Evolutionary conservation across 192 early-diverging fungal genomes (phyloP), one percentile per base, ranked within the genome.

Genomic region (Spinellus fusiger): DNA sequence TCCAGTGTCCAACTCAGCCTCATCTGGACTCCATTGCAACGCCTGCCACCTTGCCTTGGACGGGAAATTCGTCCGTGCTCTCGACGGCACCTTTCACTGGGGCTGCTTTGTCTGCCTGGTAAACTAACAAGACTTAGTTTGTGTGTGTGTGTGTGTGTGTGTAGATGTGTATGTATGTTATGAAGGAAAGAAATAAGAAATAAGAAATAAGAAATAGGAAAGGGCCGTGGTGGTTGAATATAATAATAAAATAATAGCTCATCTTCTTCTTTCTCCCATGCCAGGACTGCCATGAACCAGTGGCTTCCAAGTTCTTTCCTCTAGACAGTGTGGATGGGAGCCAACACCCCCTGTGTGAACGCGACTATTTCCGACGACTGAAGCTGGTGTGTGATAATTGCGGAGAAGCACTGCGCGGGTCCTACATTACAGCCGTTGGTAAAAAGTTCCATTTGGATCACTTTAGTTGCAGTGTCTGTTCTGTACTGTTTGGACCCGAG

Each of bases 381-480:
- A 91, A 92, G 59, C 82, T 94, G 55, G 77, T 93, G 38, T 93
- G 92, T 74, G 84, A 84, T 38, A 90, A 86, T 35, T 99, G 97
- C 81, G 91, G 89, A 31, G 85, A 82, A 58, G 94, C 95, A 26
- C 75, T 99, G 33, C 81, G 91, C 51, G 92, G 91, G 40, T 88
- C 92, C 31, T 94, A 96, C 64, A 97, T 99, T 56, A 90, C 88
- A 47, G 96, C 93, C 7, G 83, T 94, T 62, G 87, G 84, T 22
- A 85, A 89, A 70, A 98, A 97, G 70, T 99, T 93, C 75, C 95
- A 99, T 67, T 80, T 97, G 51, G 94, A 97, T 70, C 97, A 99
- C 78, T 99, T 99, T 72, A 91, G 89, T 46, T 99, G 97, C 74
- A 88, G 90, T 12, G 82, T 89, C 18, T 99, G 97, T 65, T 79